Evolutionary conservation across 345 rosid genomes (phyloP).

Genomic region (Diplotaxis tenuifolia): DNA sequence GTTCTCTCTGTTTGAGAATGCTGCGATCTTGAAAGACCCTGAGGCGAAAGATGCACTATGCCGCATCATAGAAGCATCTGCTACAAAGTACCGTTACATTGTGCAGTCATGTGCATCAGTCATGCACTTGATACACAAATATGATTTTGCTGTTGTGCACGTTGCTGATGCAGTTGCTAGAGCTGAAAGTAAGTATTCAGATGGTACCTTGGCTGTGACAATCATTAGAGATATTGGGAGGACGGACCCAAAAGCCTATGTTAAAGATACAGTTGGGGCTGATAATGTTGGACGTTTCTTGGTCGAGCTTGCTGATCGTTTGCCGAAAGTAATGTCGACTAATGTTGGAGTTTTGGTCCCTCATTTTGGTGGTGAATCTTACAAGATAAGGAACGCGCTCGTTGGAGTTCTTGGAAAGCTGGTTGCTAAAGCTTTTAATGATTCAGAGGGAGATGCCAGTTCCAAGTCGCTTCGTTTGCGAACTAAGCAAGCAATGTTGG

Average conservation of each 20-base stretch:
- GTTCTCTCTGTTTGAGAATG: slow-evolving; percentile 74
- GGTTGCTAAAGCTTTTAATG: slow-evolving; percentile 79
- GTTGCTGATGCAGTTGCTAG: slow-evolving; percentile 86
- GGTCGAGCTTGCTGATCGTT: slow-evolving; percentile 84
- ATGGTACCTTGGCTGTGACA: slow-evolving; percentile 82
- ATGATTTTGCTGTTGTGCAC: slow-evolving; percentile 79
- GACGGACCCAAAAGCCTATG: slow-evolving; percentile 76
- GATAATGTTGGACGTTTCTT: slow-evolving; percentile 95
- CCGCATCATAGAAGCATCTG: slow-evolving; percentile 76
- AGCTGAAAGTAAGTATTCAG: slow-evolving; percentile 88
- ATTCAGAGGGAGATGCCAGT: slow-evolving; percentile 72
- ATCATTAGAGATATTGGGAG: slow-evolving; percentile 88
- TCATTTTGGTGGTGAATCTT: slow-evolving; percentile 96
- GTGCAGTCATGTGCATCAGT: slow-evolving; percentile 85
- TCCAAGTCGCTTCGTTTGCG: slow-evolving; percentile 80
- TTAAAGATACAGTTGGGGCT: slow-evolving; percentile 86
- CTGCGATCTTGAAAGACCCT: slow-evolving; percentile 56
- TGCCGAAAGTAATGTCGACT: slow-evolving; percentile 76
- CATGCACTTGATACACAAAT: slow-evolving; percentile 81
- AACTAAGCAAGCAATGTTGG: slow-evolving; percentile 96
- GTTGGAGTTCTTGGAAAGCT: slow-evolving; percentile 85
- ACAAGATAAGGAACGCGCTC: slow-evolving; percentile 89
- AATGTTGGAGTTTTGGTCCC: slow-evolving; percentile 83
- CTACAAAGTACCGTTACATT: slow-evolving; percentile 72
- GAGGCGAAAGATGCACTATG: slow-evolving; percentile 82